phyloP scores from a whole-genome alignment of 2,329 filamentous ascomycete species.

The Aspergillus piperis region DNA sequence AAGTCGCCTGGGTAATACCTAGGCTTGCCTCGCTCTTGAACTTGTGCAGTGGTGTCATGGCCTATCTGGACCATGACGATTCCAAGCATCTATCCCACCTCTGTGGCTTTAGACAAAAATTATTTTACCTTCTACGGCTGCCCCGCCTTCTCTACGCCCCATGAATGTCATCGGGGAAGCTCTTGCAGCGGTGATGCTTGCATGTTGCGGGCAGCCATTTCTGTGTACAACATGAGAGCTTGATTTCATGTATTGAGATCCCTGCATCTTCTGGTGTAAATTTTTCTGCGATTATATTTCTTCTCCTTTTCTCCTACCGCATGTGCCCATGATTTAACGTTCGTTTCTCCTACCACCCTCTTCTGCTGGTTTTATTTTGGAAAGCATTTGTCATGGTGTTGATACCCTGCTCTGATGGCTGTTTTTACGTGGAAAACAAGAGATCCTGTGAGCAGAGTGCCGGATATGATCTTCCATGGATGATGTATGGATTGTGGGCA shows the following conservation, averaged over 20 bases:
- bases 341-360: constrained; percentile 21
- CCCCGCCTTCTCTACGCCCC: not conserved
- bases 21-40: not conserved
- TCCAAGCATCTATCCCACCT: not conserved
- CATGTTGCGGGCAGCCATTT: constrained; percentile 6
- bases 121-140: not conserved
- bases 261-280: constrained; percentile 28
- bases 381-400: constrained; percentile 47
- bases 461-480: constrained; percentile 9
- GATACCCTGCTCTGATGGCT: constrained; percentile 43
- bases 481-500: constrained; percentile 1
- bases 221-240: constrained; percentile 25
- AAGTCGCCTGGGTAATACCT: not conserved
- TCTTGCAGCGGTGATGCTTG: not conserved
- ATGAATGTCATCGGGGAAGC: not conserved
- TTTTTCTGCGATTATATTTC: constrained; percentile 28
- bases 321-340: constrained; percentile 40
- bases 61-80: not conserved
- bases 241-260: constrained; percentile 12
- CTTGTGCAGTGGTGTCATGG: not conserved
- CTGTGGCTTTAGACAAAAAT: not conserved
- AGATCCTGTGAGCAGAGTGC: constrained; percentile 14
- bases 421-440: constrained; percentile 23
- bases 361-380: constrained; percentile 18
- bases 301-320: constrained; percentile 12